A percentile compares a stretch with the other conserved stretches of the same genome.
phyloP scores from a whole-genome alignment of 768 basidiomycete species.

The Termitomyces sp. region DNA sequence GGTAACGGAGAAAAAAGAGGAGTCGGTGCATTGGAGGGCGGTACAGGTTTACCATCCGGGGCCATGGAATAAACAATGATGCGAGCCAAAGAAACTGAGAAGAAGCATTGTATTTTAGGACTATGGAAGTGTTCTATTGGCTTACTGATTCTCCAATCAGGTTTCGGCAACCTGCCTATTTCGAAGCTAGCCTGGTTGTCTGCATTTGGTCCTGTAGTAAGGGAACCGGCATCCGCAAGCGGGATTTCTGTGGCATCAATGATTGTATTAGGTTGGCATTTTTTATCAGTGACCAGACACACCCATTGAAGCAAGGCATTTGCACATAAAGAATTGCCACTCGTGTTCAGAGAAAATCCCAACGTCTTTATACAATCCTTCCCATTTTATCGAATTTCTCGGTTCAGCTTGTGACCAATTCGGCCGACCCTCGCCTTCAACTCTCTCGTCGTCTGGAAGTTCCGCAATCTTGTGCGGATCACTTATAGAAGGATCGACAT shows the following conservation, averaged over 20 bases:
- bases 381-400: constrained; percentile 42
- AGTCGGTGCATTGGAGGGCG: constrained; percentile 61
- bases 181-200: constrained; percentile 74
- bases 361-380: constrained; percentile 78
- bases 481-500: constrained; percentile 72
- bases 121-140: constrained; percentile 13
- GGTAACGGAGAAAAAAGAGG: constrained; percentile 69
- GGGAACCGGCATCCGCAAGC: constrained; percentile 66
- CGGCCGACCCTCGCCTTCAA: constrained; percentile 58
- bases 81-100: constrained; percentile 68
- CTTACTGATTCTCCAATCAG: constrained; percentile 70
- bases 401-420: constrained; percentile 44
- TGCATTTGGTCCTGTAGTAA: constrained; percentile 71
- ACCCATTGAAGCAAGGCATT: constrained; percentile 83
- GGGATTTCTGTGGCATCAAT: constrained; percentile 50
- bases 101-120: constrained; percentile 1
- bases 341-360: constrained; percentile 85
- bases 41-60: constrained; percentile 50
- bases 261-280: constrained; percentile 2
- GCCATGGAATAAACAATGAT: constrained; percentile 91
- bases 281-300: constrained; percentile 20
- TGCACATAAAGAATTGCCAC: constrained; percentile 85
- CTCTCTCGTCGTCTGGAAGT: constrained; percentile 65
- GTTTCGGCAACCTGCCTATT: constrained; percentile 65
- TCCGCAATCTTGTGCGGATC: constrained; percentile 64